Evolutionary conservation across 148 eudicot species (phyloP), one percentile per base, ranked within the genome.

Genomic region (Spergularia marina): DNA sequence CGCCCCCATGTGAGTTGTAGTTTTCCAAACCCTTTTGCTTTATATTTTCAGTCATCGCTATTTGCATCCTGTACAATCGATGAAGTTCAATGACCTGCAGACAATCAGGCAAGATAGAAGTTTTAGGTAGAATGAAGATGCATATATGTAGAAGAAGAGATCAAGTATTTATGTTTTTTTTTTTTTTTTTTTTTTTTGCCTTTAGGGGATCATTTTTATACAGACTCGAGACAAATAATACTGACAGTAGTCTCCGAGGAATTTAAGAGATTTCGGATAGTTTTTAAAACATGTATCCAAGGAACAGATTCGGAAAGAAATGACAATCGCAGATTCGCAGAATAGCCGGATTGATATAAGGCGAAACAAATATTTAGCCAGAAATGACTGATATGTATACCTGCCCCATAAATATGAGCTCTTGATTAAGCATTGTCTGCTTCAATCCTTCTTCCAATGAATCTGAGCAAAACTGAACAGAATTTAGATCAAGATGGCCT

Each of bases 41-140:
- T 56, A 52, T 76, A 8, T 82, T 82, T 68, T 81, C 83, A 85
- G 79, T 79, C 83, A 84, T 70, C 59, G 71, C 68, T 79, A 63
- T 75, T 68, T 91, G 97, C 36, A 77, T 65, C 55, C 57, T 53
- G 69, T 86, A 83, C 30, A 91, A 70, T 12, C 77, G 82, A 72
- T 89, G 93, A 63, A 86, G 85, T 83, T 89, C 93, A 58, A 74
- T 71, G 66, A 88, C 89, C 94, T 90, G 80, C 67, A 78, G 14
- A 58, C 34, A 67, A 62, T 80, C 59, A 15, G 79, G 30, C 40
- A 60, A 39, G 18, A 34, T 44, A 49, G 30, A 47, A 65, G 72
- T 41, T 7, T 34, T 4, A 40, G 18, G 6, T 54, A 53, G 13
- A 54, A 68, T 36, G 59, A 41, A 68, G 12, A 41, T 47, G 71